Percentiles rank a stretch among this genome's conserved stretches.
phyloP scores from a whole-genome alignment of 2,329 filamentous ascomycete species.

The Fusarium newnesense region DNA sequence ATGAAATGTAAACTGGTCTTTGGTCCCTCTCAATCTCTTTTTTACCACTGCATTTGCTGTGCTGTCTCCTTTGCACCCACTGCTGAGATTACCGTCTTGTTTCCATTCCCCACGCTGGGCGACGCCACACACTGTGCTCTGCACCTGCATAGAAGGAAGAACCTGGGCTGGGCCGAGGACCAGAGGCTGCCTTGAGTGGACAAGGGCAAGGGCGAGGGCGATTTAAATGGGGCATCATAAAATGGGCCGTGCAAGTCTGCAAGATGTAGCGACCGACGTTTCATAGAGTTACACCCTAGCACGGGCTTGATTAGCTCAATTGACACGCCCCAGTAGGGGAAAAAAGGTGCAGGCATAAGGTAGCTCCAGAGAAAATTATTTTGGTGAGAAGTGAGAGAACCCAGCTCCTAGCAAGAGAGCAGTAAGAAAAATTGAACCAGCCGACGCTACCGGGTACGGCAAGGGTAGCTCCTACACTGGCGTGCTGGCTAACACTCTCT shows the following conservation, averaged over 20 bases:
- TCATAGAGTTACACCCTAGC: conserved; percentile 30
- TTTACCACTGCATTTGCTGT: conserved; percentile 9
- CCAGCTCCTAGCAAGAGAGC: not conserved
- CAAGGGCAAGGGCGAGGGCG: conserved; percentile 34
- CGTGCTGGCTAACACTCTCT: conserved; percentile 34
- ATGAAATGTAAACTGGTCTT: not conserved
- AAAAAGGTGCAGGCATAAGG: conserved; percentile 4
- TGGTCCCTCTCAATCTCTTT: conserved; percentile 21
- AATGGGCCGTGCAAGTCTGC: conserved; percentile 16
- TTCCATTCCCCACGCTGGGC: conserved; percentile 44
- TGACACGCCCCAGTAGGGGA: conserved; percentile 16
- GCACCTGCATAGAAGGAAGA: conserved; percentile 38
- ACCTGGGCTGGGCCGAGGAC: conserved; percentile 41
- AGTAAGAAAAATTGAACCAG: conserved; percentile 34
- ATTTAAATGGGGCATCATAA: conserved; percentile 34
- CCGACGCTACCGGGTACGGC: conserved; percentile 43
- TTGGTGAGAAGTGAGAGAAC: not conserved
- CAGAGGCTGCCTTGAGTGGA: conserved; percentile 26
- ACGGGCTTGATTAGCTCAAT: conserved; percentile 10
- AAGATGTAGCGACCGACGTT: conserved; percentile 43
- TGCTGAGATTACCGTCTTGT: conserved; percentile 46
- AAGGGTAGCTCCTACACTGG: conserved; percentile 38
- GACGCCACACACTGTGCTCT: conserved; percentile 42
- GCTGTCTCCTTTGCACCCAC: conserved; percentile 25
- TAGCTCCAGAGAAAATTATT: not conserved